Evolutionary conservation across 2,329 filamentous ascomycete genomes (phyloP), one percentile per base, ranked within the genome.

Genomic region (Fusarium globosum): DNA sequence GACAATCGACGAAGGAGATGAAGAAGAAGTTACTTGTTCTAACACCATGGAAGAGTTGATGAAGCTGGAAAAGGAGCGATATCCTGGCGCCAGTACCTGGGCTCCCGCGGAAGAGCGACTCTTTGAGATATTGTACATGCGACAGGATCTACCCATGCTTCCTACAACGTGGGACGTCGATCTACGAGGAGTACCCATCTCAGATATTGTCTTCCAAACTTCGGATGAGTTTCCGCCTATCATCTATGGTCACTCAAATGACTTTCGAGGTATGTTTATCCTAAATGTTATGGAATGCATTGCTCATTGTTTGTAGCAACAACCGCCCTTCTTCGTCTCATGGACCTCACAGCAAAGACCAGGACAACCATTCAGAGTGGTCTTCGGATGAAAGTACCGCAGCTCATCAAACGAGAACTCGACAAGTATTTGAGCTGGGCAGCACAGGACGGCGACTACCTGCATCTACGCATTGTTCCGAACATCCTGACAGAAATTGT

Each of bases 21-120:
- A 72, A 8, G 61, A 74, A 26, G 68, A 69, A 2, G 68, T n/a
- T 16, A 49, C 43, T 8, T 55, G 56, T 35, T 51, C 70, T 21
- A 36, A 52, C 8, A 55, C 62, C 16, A 66, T 76, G 33, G 49
- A 61, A 14, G 77, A 81, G 15, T 81, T 86, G 65, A 84, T 88
- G 78, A 82, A 86, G 70, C 75, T 79, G 46, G 84, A 87, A 74
- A 86, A 84, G 77, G 62, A 74, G 35, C 74, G 79, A 2, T 85
- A 83, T 59, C 83, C 83, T 1, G 82, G 83, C 30, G 82, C 86
- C 45, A 83, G 83, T 51, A 80, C 83, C 61, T 90, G 88, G 87
- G 83, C 88, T 35, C 79, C 82, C 15, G 85, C 85, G n/a, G 88
- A 89, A 72, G 83, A 84, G 36, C 77, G 74, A 4, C 79, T 86